Evolutionary conservation across 2,329 filamentous ascomycete genomes (phyloP).

Genomic region (Bimuria novae-zelandiae): DNA sequence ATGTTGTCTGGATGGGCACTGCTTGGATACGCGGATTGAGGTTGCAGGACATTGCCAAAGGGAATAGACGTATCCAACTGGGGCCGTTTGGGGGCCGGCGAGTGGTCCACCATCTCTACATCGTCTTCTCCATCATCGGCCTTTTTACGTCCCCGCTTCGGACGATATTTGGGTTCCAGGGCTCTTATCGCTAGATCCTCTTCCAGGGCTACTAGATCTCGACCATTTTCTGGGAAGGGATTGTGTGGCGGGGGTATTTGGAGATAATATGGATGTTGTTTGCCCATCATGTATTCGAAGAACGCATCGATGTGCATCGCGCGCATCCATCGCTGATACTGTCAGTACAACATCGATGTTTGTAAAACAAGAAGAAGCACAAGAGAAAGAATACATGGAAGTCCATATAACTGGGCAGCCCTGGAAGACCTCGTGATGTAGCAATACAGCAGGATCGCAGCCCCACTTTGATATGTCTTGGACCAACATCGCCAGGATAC

Average conservation of each 20-base stretch:
- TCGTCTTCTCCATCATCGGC: slow-evolving; percentile 62
- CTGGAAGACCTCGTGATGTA: not conserved
- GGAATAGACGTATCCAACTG: slow-evolving; percentile 61
- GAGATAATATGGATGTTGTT: slow-evolving; percentile 78
- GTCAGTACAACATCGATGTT: too few relatives aligned
- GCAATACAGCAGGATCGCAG: slow-evolving; percentile 2
- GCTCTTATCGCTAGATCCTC: slow-evolving; percentile 88
- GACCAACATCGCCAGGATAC: slow-evolving; percentile 4
- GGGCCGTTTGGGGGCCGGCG: slow-evolving; percentile 60
- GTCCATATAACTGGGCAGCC: not conserved
- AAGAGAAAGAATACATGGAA: not conserved
- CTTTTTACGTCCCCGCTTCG: slow-evolving; percentile 65
- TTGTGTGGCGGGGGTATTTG: slow-evolving; percentile 70
- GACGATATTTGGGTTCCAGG: slow-evolving; percentile 74
- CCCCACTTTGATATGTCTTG: slow-evolving; percentile 1
- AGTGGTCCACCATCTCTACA: slow-evolving; percentile 54
- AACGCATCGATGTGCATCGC: slow-evolving; percentile 95
- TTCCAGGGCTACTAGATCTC: slow-evolving; percentile 82
- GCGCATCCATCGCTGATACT: slow-evolving; percentile 83
- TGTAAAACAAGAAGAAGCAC: not conserved
- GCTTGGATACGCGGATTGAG: slow-evolving; percentile 56
- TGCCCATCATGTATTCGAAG: slow-evolving; percentile 84
- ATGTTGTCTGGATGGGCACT: slow-evolving; percentile 62
- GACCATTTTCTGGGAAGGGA: slow-evolving; percentile 65
- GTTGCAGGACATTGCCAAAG: slow-evolving; percentile 43